Conservation (phyloP, 768 basidiomycete genomes). For the Leccinum aurantiacum region DNA sequence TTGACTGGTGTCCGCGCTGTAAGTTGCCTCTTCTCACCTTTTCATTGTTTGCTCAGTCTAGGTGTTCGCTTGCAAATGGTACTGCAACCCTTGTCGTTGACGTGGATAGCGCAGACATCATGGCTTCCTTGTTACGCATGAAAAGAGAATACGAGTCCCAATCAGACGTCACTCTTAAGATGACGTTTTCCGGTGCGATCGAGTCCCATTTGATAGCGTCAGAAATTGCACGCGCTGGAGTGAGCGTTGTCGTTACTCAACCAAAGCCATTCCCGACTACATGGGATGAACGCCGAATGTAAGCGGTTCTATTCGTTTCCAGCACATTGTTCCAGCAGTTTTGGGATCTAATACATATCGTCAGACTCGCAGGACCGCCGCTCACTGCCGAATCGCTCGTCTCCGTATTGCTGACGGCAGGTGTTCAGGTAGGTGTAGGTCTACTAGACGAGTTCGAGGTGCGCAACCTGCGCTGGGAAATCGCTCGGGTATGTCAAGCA, state of each 20-base stretch:
- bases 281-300: constrained; percentile 72
- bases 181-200: constrained; percentile 61
- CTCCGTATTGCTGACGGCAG: constrained; percentile 51
- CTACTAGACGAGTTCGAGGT: constrained; percentile 35
- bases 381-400: constrained; percentile 55
- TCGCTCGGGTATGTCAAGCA: constrained; percentile 36
- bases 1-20: constrained; percentile 20
- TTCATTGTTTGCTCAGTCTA: neutral
- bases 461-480: constrained; percentile 37
- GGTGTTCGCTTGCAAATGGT: constrained; percentile 38
- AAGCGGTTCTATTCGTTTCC: constrained; percentile 20
- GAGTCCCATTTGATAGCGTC: constrained; percentile 68
- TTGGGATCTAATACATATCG: neutral
- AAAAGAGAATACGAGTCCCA: constrained; percentile 65
- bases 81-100: constrained; percentile 66
- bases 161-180: constrained; percentile 55
- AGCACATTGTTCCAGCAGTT: neutral
- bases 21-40: neutral
- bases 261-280: constrained; percentile 58
- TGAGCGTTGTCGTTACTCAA: constrained; percentile 71
- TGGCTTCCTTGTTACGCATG: constrained; percentile 65
- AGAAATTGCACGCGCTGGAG: constrained; percentile 61
- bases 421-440: constrained; percentile 65
- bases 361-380: constrained; percentile 69
- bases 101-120: constrained; percentile 68